Base-by-base conservation (phyloP, 495 filamentous ascomycete species). In the Penicillium soppii region DNA sequence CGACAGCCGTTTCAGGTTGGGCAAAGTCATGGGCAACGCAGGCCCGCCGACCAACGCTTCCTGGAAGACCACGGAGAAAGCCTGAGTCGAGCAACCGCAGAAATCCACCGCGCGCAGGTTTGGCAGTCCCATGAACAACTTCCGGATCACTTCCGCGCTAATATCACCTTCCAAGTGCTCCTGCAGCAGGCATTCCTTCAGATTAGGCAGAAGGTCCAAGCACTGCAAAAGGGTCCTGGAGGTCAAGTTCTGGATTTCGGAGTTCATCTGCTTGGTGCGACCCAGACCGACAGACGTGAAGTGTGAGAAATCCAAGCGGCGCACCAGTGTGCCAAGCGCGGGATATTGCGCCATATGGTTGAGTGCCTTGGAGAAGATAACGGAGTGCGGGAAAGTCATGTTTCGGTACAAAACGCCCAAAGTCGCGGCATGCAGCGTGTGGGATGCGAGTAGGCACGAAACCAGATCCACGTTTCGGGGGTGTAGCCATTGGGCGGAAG, bases 111-210 rank as follows among this genome's bases (percentile, higher is more conserved):
- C 88, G 57, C 80, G 71, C 25, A 95, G 61, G 44, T 83, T 83
- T 5, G 84, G 82, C 15, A 94, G 70, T 7, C 72, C 78, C 39
- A 79, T 82, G 47, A 90, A 85, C 25, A 95, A 63, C 69, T 89
- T 90, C 46, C 73, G 74, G 48, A 95, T 68, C 25, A 95, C 84
- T 16, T 80, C 75, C 17, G 72, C 74, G 57, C 82, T 79, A 25
- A 95, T 67, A 54, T 95, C 90, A 33, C 89, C 84, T 61, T 92
- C 89, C 43, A 95, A 68, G 53, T 92, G 87, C 67, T 95, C 90
- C 68, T 92, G 89, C 26, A 85, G 80, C 47, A 94, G 68, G 56
- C 91, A 90, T 70, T 95, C 90, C 65, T 83, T 83, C 26, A 95
- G 76, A 56, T 87, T 82, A 3, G 90, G 88, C 7, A 86, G 81